Evolutionary conservation across 345 rosid species (phyloP).

Genomic region (Rubroshorea leprosula): DNA sequence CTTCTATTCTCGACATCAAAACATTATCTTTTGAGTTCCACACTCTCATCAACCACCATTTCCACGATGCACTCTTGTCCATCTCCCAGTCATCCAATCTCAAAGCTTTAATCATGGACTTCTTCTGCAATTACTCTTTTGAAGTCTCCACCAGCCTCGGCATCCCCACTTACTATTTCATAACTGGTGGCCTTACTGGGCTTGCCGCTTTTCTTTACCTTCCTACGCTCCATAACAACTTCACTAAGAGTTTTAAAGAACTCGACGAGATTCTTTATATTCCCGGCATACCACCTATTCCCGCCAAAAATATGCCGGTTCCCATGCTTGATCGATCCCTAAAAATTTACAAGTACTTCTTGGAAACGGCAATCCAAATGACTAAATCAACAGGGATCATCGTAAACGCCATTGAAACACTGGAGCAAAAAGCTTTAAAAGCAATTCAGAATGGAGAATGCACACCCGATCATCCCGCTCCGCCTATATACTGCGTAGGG

Average conservation of each 20-base stretch:
- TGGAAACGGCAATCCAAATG: conserved; percentile 13
- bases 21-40: not conserved
- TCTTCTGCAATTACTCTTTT: conserved; percentile 22
- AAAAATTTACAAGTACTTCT: conserved; percentile 7
- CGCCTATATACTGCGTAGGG: conserved; percentile 44
- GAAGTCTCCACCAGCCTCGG: conserved; percentile 16
- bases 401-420: conserved; percentile 43
- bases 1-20: not conserved
- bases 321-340: not conserved
- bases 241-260: conserved; percentile 19
- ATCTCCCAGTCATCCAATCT: not conserved
- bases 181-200: conserved; percentile 13
- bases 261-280: conserved; percentile 1
- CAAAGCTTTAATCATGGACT: conserved; percentile 24
- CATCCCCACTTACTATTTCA: conserved; percentile 26
- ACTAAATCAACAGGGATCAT: conserved; percentile 39
- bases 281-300: not conserved
- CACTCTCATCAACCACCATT: not conserved
- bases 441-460: conserved; percentile 42
- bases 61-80: not conserved
- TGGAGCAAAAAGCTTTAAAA: conserved; percentile 36
- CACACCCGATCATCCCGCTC: conserved; percentile 17
- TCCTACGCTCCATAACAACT: conserved; percentile 13
- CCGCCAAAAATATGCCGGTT: not conserved
- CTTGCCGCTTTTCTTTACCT: conserved; percentile 20